These are phyloP conservation scores for Rhizophagus sp. DNA, from an alignment of 192 early-diverging fungal genomes.

Conservation along the genomic window DNA sequence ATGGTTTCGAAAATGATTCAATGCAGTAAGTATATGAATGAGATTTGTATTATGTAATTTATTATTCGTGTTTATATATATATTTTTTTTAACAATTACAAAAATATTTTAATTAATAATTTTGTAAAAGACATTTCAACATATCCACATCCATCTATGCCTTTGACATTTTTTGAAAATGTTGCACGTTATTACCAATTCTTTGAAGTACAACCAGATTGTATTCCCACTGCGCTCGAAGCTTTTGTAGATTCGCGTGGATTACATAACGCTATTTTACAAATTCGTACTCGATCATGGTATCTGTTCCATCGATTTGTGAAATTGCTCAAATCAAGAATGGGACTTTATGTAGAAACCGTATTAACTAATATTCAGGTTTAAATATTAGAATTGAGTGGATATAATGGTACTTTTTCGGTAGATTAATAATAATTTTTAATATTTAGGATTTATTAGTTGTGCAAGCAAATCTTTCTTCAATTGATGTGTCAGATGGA, in stretches of 20 bases:
- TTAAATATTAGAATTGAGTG: not conserved
- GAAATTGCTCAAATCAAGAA: slow-evolving; percentile 60
- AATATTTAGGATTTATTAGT: slow-evolving; percentile 65
- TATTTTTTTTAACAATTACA: not conserved
- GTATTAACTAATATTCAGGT: slow-evolving; percentile 61
- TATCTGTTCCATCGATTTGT: slow-evolving; percentile 88
- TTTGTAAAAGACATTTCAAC: slow-evolving; percentile 59
- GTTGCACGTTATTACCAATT: slow-evolving; percentile 69
- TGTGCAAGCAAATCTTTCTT: slow-evolving; percentile 62
- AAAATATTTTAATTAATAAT: slow-evolving; percentile 33
- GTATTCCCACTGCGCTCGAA: slow-evolving; percentile 65
- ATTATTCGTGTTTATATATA: not conserved
- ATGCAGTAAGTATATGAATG: slow-evolving; percentile 47
- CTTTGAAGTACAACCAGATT: slow-evolving; percentile 64
- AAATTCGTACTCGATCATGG: slow-evolving; percentile 78
- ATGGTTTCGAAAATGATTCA: slow-evolving; percentile 66
- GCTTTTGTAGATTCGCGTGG: slow-evolving; percentile 79
- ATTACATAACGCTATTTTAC: slow-evolving; percentile 67
- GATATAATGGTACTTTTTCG: not conserved
- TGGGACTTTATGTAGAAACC: slow-evolving; percentile 62
- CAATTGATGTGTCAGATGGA: slow-evolving; percentile 43
- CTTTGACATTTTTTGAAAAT: slow-evolving; percentile 76
- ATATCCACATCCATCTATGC: slow-evolving; percentile 74
- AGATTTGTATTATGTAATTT: not conserved
- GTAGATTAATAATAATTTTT: too few species aligned